Percentiles rank a stretch among this genome's conserved stretches.
Evolutionary conservation across 2,329 filamentous ascomycete species (phyloP).

Genomic region (Ophiocordyceps australis): DNA sequence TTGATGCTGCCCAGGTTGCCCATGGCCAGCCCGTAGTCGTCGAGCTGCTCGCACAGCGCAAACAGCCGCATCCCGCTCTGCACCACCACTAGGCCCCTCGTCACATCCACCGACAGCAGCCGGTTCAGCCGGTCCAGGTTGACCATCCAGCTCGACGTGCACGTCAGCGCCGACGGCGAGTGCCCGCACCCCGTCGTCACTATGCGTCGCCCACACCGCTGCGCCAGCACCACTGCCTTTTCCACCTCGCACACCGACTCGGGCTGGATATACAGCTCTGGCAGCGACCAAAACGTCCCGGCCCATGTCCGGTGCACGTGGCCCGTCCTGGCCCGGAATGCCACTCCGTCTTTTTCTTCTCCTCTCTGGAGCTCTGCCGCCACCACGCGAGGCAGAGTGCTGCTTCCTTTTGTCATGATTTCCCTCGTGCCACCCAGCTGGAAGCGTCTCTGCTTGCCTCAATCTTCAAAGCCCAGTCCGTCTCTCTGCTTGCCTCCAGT

Average conservation of each 20-base stretch:
- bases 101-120: slow-evolving; percentile 50
- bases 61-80: slow-evolving; percentile 79
- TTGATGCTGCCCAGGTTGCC: slow-evolving; percentile 91
- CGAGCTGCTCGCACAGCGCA: slow-evolving; percentile 55
- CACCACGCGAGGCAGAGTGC: slow-evolving; percentile 17
- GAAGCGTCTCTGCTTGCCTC: too few species aligned
- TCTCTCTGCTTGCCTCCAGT: too few species aligned
- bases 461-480: too few species aligned
- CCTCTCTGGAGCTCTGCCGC: slow-evolving; percentile 13
- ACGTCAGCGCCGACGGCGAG: slow-evolving; percentile 82
- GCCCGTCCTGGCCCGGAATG: slow-evolving; percentile 56
- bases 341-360: slow-evolving; percentile 25
- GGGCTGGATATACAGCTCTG: slow-evolving; percentile 83
- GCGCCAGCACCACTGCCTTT: slow-evolving; percentile 65
- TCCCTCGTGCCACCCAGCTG: too few species aligned
- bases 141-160: slow-evolving; percentile 84
- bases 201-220: slow-evolving; percentile 61
- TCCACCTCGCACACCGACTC: slow-evolving; percentile 64
- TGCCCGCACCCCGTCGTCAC: slow-evolving; percentile 82
- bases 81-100: slow-evolving; percentile 51
- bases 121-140: slow-evolving; percentile 74
- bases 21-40: slow-evolving; percentile 62
- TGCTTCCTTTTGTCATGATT: not conserved
- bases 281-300: slow-evolving; percentile 72
- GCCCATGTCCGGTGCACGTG: slow-evolving; percentile 90